Conservation (phyloP, 306 rosid genomes). For the Ochetophila trinervis region DNA sequence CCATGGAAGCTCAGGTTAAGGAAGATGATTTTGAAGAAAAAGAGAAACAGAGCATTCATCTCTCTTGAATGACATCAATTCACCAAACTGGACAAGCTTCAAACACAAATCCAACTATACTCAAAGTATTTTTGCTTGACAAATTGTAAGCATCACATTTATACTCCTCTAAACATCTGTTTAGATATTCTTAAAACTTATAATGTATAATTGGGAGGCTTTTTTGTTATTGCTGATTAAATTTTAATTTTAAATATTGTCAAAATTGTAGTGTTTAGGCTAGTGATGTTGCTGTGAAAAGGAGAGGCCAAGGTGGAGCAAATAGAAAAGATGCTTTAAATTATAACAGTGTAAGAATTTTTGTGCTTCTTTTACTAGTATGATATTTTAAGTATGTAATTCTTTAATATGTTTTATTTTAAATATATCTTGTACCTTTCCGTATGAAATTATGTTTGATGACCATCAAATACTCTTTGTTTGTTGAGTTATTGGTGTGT, state of each 20-base stretch:
- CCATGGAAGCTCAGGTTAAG: constrained; percentile 50
- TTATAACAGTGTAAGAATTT: constrained; percentile 58
- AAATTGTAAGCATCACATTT: constrained; percentile 80
- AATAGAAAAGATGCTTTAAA: constrained; percentile 67
- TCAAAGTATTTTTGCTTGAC: constrained; percentile 79
- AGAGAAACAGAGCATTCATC: constrained; percentile 31
- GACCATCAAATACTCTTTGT: background rate
- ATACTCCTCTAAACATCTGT: constrained; percentile 34
- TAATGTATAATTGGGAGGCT: background rate
- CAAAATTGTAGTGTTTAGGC: constrained; percentile 58
- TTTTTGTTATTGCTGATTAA: constrained; percentile 10
- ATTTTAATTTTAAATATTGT: constrained; percentile 22
- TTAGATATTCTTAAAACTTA: constrained; percentile 11
- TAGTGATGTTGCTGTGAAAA: constrained; percentile 33
- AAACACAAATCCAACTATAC: constrained; percentile 80
- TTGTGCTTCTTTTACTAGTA: background rate
- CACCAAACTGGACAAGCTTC: constrained; percentile 83
- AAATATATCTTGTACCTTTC: too few species aligned
- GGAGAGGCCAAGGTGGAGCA: constrained; percentile 55
- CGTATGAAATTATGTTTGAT: constrained; percentile 1
- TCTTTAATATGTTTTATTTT: too few species aligned
- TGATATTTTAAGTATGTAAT: too few species aligned
- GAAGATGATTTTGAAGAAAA: constrained; percentile 45
- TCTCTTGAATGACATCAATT: constrained; percentile 57
- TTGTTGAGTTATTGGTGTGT: too few species aligned